These are phyloP conservation scores for Fusarium sp. DNA, from an alignment of 2,329 filamentous ascomycete species.

Conservation along the genomic window DNA sequence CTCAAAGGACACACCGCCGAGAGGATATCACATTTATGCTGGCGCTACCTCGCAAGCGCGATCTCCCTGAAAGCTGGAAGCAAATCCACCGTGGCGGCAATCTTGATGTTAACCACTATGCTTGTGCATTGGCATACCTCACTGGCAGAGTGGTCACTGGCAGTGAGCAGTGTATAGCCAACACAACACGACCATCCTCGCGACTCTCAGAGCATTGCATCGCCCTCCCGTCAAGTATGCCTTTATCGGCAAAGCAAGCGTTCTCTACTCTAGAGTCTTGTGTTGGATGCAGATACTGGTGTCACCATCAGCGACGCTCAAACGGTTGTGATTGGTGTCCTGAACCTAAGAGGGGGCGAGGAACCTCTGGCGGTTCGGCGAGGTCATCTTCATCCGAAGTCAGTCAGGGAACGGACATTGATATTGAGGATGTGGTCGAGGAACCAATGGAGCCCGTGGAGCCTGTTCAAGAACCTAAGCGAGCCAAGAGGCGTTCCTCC, in stretches of 20 bases:
- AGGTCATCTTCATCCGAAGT: constrained; percentile 16
- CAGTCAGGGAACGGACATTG: constrained; percentile 19
- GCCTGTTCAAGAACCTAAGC: neutral
- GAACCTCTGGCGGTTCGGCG: neutral
- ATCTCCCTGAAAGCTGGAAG: constrained; percentile 49
- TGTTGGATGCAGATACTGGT: constrained; percentile 52
- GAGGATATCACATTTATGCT: constrained; percentile 47
- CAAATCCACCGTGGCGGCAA: constrained; percentile 33
- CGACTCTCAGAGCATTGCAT: constrained; percentile 50
- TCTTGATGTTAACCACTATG: constrained; percentile 46
- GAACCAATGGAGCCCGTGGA: neutral
- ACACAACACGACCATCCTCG: constrained; percentile 18
- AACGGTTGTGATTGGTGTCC: constrained; percentile 49
- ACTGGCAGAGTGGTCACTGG: constrained; percentile 48
- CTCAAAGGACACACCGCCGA: constrained; percentile 39
- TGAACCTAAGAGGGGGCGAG: neutral
- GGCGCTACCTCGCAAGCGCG: constrained; percentile 41
- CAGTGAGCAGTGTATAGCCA: constrained; percentile 33
- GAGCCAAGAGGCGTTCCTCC: neutral
- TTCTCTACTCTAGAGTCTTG: constrained; percentile 47
- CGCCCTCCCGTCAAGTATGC: constrained; percentile 41
- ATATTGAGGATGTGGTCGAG: constrained; percentile 1
- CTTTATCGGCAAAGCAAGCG: constrained; percentile 26
- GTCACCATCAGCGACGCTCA: constrained; percentile 40
- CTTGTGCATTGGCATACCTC: constrained; percentile 52